phyloP scores from a whole-genome alignment of 345 rosid genomes.

The Erodium maritimum region DNA sequence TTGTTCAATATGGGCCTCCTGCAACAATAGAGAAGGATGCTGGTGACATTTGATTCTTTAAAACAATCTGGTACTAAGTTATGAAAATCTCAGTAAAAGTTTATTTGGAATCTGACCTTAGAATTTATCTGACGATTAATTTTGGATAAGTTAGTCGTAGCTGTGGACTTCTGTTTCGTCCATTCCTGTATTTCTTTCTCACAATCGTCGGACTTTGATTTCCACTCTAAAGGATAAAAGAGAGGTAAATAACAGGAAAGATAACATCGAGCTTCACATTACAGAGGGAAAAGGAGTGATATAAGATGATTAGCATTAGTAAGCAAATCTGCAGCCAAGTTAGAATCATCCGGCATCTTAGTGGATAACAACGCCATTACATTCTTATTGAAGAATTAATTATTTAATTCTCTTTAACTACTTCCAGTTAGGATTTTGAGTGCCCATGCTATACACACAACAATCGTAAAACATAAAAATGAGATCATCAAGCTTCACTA shows the following conservation, averaged over 20 bases:
- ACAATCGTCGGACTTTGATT: slow-evolving; percentile 73
- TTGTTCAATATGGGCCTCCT: slow-evolving; percentile 73
- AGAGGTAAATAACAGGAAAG: slow-evolving; percentile 6
- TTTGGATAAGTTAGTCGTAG: slow-evolving; percentile 68
- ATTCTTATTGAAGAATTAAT: background rate
- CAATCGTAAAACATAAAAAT: no score
- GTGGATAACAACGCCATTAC: background rate
- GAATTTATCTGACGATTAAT: slow-evolving; percentile 66
- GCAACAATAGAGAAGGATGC: slow-evolving; percentile 20
- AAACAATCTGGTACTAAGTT: background rate
- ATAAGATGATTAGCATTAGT: background rate
- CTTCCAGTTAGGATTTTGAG: background rate
- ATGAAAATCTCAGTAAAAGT: slow-evolving; percentile 2
- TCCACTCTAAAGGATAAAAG: slow-evolving; percentile 50
- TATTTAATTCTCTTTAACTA: background rate
- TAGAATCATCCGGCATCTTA: background rate
- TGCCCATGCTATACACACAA: background rate
- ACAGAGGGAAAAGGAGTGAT: background rate
- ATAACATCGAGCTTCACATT: slow-evolving; percentile 4
- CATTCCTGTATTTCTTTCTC: slow-evolving; percentile 82
- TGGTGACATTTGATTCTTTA: background rate
- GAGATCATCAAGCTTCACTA: background rate
- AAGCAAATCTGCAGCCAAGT: background rate
- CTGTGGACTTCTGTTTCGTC: slow-evolving; percentile 77
- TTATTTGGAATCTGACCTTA: slow-evolving; percentile 34